Base-by-base conservation (phyloP, 2,329 filamentous ascomycete species). In the Lecanicillium sp. region DNA sequence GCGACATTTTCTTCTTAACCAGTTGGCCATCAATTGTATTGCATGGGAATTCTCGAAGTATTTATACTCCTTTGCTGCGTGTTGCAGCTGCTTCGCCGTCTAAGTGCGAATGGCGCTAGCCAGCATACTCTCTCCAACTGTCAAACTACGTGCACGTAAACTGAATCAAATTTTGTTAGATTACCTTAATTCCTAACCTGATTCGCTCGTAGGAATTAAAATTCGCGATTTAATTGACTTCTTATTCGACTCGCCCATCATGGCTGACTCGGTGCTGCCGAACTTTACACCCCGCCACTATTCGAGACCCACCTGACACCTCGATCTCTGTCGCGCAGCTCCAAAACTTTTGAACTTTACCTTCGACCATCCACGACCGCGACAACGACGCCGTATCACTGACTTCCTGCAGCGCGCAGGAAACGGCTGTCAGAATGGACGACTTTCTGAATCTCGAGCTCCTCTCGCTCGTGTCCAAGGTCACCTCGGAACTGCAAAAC, bases 401-500 rank as follows among this genome's bases (percentile, higher is more conserved):
- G 45, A 41, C 12, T n/a, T 10, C 27, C 35, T 51, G 44, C 38
- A 32, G n/a, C 9, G 43, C n/a, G 37, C 44, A 41, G 42, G 48
- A 19, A 47, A 33, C 32, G 15, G 33, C 26, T 12, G 48, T 56
- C 57, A 65, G 58, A 55, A 95, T 96, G 89, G 90, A 95, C 63
- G 91, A 96, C 62, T 78, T 98, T 56, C 81, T 87, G 66, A 87
- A 88, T 58, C 83, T 98, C 63, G 93, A 98, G 75, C 77, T 94
- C 52, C 78, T 98, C 46, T 95, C 90, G 59, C 83, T 98, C 61
- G 90, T 97, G 49, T 93, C 89, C 43, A 95, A 91, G 67, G 89
- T 98, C 58, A 90, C 90, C 12, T 91, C 87, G 15, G 93, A 98
- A 68, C 77, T 98, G 45, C 86, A 95, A 60, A 98, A 98, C 62